Percentiles rank a stretch among this genome's conserved stretches.
Conservation (phyloP, 1,139 yeast genomes). For the Lodderomyces orthopsilosis region DNA sequence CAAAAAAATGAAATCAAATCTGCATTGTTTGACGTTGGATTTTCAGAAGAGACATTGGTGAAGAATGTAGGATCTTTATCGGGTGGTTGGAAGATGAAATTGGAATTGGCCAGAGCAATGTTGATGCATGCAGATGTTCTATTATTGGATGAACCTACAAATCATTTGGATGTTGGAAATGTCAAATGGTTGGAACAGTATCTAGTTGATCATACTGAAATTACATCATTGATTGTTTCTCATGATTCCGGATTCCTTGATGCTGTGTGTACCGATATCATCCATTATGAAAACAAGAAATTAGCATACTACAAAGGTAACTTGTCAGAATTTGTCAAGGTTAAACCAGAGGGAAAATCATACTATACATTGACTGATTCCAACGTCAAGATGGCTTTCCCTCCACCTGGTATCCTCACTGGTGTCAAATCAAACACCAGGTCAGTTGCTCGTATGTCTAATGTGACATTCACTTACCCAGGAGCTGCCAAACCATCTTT, state of each 20-base stretch:
- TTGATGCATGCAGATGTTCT: constrained; percentile 95
- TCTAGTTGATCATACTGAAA: constrained; percentile 73
- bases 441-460: constrained; percentile 87
- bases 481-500: constrained; percentile 86
- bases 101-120: constrained; percentile 98
- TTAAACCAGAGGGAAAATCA: constrained; percentile 93
- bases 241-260: constrained; percentile 98
- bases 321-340: constrained; percentile 85
- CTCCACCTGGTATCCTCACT: constrained; percentile 94
- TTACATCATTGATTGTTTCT: constrained; percentile 92
- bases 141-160: constrained; percentile 95
- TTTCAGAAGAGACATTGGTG: constrained; percentile 81
- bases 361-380: constrained; percentile 95
- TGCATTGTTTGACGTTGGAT: constrained; percentile 84
- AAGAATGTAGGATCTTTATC: constrained; percentile 93
- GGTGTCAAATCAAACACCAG: constrained; percentile 95
- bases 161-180: constrained; percentile 92
- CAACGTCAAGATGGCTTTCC: constrained; percentile 95
- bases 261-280: constrained; percentile 92
- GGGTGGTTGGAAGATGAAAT: constrained; percentile 99
- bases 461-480: constrained; percentile 87
- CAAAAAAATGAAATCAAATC: constrained; percentile 66
- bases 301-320: constrained; percentile 96
- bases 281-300: constrained; percentile 94
- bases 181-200: constrained; percentile 94